Percentiles rank a stretch among this genome's conserved stretches.
phyloP scores from a whole-genome alignment of 192 early-diverging fungal species.

The Backusella luteola region DNA sequence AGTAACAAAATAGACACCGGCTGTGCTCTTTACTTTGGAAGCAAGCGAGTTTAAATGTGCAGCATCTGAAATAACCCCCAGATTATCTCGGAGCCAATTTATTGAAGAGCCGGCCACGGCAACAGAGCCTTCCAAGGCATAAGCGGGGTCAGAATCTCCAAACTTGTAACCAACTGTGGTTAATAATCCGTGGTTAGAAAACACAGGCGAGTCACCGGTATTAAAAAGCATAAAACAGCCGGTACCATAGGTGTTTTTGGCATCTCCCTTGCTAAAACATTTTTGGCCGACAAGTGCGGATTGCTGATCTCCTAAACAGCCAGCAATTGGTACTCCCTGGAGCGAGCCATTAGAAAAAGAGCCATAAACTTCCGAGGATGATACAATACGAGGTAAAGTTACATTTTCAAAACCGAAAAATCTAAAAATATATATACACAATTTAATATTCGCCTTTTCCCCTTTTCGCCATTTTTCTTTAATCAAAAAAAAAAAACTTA shows the following conservation, averaged over 20 bases:
- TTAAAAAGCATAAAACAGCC: constrained; percentile 97
- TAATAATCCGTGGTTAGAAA: constrained; percentile 80
- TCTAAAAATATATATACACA: not conserved
- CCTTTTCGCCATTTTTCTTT: not conserved
- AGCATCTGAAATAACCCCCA: constrained; percentile 68
- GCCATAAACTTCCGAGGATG: constrained; percentile 84
- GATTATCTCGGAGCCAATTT: constrained; percentile 86
- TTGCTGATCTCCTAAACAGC: constrained; percentile 93
- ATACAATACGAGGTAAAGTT: constrained; percentile 78
- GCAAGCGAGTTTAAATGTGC: constrained; percentile 75
- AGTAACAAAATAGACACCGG: constrained; percentile 92
- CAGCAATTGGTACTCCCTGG: constrained; percentile 76
- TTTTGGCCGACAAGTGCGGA: constrained; percentile 91
- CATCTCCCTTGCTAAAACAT: constrained; percentile 81
- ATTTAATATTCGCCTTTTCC: not conserved
- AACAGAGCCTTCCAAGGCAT: constrained; percentile 90
- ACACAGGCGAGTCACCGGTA: constrained; percentile 72
- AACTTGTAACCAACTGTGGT: constrained; percentile 91
- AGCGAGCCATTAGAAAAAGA: constrained; percentile 54
- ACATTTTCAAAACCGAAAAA: constrained; percentile 44
- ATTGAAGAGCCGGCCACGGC: constrained; percentile 88
- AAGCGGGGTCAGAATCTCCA: constrained; percentile 68
- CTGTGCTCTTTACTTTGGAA: constrained; percentile 67
- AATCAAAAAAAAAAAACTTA: constrained; percentile 12
- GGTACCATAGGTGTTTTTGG: constrained; percentile 96